Evolutionary conservation across 176 grass and related monocot species (phyloP), one percentile per base, ranked within the genome.

Genomic region (Hyparrhenia diplandra): DNA sequence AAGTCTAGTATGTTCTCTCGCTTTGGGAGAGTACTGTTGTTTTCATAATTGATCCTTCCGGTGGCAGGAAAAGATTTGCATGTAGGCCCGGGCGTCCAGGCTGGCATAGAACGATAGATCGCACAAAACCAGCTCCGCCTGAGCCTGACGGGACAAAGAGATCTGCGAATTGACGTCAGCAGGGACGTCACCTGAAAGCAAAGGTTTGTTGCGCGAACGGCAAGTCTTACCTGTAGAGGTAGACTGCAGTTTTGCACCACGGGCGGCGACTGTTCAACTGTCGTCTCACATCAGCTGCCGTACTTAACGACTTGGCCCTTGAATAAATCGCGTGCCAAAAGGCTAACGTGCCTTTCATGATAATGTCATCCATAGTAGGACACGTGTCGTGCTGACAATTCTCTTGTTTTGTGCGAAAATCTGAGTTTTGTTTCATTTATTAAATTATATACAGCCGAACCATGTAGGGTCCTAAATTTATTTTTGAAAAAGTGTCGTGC

Each of bases 181-280:
- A 42, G 60, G 59, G 84, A 86, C 76, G 84, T 86, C 84, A 81
- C 42, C 84, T 86, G 84, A 80, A 34, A 86, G 49, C 59, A 24
- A 71, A 24, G 12, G 69, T 71, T 78, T 18, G 41, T 21, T 85
- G 30, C 3, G 75, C 67, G n/a, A 6, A 79, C 75, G 75, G 30
- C 54, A 64, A 72, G 28, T 20, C 82, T 31, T 52, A 23, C 52
- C 20, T 55, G 52, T 55, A n/a, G 52, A 10, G 52, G 21, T 13
- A 13, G 9, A 58, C 9, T 21, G 74, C 9, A 61, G 73, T 35
- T 42, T 49, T 39, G 66, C 5, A 20, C 63, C 13, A 25, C 4
- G 12, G 40, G 13, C 36, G 74, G n/a, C n/a, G n/a, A 64, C 75
- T 7, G 42, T 42, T 65, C 31, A 79, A 55, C 57, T 31, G 75